Percentiles rank a stretch among this genome's conserved stretches.
Evolutionary conservation across 2,329 filamentous ascomycete genomes (phyloP).

Genomic region (Elsinoe batatas): DNA sequence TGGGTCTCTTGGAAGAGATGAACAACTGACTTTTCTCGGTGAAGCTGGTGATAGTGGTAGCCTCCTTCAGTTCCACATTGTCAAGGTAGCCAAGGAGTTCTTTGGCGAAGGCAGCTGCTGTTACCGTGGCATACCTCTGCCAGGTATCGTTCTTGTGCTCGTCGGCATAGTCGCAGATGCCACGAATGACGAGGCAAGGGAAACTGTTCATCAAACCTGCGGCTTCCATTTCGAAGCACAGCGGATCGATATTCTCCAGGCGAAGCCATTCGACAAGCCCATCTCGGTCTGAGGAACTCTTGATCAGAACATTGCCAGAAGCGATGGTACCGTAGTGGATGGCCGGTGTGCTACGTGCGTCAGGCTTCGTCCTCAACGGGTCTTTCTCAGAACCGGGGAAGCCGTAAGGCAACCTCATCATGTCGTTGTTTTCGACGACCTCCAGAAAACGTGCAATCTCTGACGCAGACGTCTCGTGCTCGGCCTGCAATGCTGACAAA

Average conservation of each 20-base stretch:
- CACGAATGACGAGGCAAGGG: conserved; percentile 19
- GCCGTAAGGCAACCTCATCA: neutral
- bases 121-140: conserved; percentile 23
- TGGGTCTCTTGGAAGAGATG: neutral
- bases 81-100: conserved; percentile 19
- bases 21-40: neutral
- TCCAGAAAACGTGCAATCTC: neutral
- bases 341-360: neutral
- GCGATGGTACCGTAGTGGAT: conserved; percentile 17
- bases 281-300: conserved; percentile 9
- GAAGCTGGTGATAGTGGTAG: conserved; percentile 12
- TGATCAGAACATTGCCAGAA: conserved; percentile 15
- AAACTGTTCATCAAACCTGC: conserved; percentile 16
- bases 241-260: neutral
- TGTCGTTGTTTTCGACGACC: neutral
- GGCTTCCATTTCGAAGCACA: conserved; percentile 18
- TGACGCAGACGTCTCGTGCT: neutral
- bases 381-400: neutral
- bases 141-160: conserved; percentile 25
- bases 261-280: neutral
- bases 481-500: neutral
- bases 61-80: conserved; percentile 18
- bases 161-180: conserved; percentile 17
- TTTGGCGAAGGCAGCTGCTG: conserved; percentile 21
- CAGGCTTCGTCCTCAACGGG: neutral